phyloP scores from a whole-genome alignment of 2,329 filamentous ascomycete species.

The Fusarium odoratissimum region DNA sequence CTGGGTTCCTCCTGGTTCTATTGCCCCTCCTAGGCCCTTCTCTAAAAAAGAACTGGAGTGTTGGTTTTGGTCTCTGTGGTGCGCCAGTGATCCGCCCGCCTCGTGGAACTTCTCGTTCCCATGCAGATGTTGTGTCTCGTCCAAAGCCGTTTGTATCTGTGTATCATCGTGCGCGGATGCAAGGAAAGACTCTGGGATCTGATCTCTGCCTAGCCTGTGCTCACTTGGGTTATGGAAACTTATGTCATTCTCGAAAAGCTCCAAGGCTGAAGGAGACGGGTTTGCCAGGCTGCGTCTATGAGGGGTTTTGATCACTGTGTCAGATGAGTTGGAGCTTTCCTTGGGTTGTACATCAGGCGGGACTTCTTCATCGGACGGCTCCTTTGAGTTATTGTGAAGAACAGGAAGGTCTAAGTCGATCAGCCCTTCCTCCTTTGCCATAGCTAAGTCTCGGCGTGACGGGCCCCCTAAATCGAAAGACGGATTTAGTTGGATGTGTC shows the following conservation, averaged over 20 bases:
- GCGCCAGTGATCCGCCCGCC: not conserved
- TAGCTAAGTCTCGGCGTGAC: not conserved
- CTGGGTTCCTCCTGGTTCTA: constrained; percentile 27
- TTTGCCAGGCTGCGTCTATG: constrained; percentile 41
- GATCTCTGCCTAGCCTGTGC: not conserved
- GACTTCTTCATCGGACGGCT: not conserved
- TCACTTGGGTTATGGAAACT: constrained; percentile 41
- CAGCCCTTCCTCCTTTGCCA: constrained; percentile 6
- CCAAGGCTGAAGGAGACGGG: constrained; percentile 42
- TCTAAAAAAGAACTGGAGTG: constrained; percentile 54
- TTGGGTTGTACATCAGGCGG: not conserved
- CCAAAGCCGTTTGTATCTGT: not conserved
- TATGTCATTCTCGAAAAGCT: constrained; percentile 50
- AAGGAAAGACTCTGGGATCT: not conserved
- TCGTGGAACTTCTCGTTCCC: not conserved
- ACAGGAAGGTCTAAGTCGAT: constrained; percentile 21
- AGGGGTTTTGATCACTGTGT: constrained; percentile 54
- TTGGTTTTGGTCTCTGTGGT: not conserved
- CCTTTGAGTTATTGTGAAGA: not conserved
- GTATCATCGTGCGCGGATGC: not conserved
- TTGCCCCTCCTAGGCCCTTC: constrained; percentile 23
- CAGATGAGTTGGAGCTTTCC: constrained; percentile 46
- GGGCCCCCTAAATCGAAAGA: constrained; percentile 11
- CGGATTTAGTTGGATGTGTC: constrained; percentile 16
- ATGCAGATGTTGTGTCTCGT: constrained; percentile 5